Conservation (phyloP, 805 yeast genomes). For the Candida khao-thaluensis region DNA sequence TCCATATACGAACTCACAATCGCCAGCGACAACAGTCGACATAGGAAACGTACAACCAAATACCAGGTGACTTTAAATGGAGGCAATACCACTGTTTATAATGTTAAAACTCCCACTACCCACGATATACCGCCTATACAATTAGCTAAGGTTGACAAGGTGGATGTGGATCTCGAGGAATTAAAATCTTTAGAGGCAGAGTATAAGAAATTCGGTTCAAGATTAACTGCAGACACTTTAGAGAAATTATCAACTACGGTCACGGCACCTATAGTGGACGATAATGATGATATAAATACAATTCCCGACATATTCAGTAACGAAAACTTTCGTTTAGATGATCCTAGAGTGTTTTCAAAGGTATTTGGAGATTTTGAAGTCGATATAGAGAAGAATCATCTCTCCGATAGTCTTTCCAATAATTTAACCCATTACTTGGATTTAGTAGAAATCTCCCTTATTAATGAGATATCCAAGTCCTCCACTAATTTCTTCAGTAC, state of each 20-base stretch:
- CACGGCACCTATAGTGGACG: background rate
- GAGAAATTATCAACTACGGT: conserved; percentile 20
- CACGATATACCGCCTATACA: conserved; percentile 83
- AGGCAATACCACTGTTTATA: conserved; percentile 41
- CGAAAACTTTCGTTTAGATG: conserved; percentile 74
- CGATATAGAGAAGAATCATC: conserved; percentile 20
- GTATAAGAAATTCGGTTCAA: conserved; percentile 38
- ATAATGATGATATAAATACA: conserved; percentile 8
- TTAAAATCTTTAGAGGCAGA: conserved; percentile 25
- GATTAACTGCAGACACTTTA: conserved; percentile 38
- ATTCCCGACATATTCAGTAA: conserved; percentile 73
- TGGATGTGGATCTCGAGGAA: conserved; percentile 19
- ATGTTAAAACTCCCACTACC: conserved; percentile 65
- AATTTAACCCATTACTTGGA: conserved; percentile 81
- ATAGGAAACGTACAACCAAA: conserved; percentile 32
- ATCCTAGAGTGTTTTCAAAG: conserved; percentile 77
- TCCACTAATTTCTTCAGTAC: conserved; percentile 85
- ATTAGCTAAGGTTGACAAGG: conserved; percentile 30
- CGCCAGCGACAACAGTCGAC: conserved; percentile 50
- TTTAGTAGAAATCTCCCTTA: conserved; percentile 75
- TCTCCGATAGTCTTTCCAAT: conserved; percentile 63
- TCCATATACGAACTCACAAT: conserved; percentile 76
- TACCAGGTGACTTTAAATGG: conserved; percentile 39
- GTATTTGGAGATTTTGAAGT: conserved; percentile 64
- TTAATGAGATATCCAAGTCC: conserved; percentile 79